Base-by-base conservation (phyloP, 2,329 filamentous ascomycete genomes). In the Aspergillus novoparasiticus region DNA sequence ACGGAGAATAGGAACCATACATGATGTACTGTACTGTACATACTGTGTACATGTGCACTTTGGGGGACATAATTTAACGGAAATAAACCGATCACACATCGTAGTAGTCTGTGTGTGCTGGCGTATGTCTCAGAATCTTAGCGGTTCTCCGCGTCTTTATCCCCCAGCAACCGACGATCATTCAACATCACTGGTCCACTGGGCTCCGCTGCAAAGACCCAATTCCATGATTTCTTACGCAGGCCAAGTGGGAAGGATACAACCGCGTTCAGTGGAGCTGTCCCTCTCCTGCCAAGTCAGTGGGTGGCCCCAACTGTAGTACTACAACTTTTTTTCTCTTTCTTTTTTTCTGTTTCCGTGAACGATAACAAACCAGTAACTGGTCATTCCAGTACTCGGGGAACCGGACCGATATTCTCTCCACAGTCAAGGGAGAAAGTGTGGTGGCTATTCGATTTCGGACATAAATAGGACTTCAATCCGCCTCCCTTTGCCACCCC, bases 401-500 rank as follows among this genome's bases (percentile, higher is more conserved):
- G 51, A 12, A 19, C 12, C 51, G 51, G 30, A 23, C 51, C 30
- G 51, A 26, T 54, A 21, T 10, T 9, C 19, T 34, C 23, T 23
- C 23, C 23, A 12, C 10, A 16, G 12, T 19, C 6, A 10, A 50
- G 46, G 23, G 26, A 19, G 26, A n/a, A 9, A 19, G 10, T 51
- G 32, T 36, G 32, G 32, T 55, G 21, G 11, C 58, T 59, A n/a
- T 59, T 26, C 39, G n/a, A n/a, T 59, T 59, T 26, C 30, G 28
- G n/a, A 48, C 43, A 63, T 63, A 63, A 63, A 63, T 63, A 57
- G n/a, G 16, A 11, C 23, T 51, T 26, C 14, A 12, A 46, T 51
- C 48, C 26, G 48, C 48, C 48, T 53, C 60, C 32, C 28, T 43
- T 57, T 57, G 59, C 66, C 58, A 64, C 63, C 56, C 30, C 28